These are phyloP conservation scores for Eutypella sp. DNA, from an alignment of 2,329 filamentous ascomycete species.

Conservation along the genomic window DNA sequence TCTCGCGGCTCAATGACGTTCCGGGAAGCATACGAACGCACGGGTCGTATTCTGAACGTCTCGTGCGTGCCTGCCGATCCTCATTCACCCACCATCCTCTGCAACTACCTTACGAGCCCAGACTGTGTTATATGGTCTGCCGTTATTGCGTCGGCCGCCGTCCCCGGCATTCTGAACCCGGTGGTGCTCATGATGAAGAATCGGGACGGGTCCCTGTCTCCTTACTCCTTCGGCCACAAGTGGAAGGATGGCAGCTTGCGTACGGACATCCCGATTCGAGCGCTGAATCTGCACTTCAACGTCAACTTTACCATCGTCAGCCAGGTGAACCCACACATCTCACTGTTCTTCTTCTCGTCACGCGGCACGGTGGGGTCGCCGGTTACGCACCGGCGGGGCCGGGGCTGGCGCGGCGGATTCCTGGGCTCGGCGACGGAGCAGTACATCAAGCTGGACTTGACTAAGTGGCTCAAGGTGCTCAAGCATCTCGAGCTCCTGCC, in stretches of 20 bases:
- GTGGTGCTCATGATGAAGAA: slow-evolving; percentile 91
- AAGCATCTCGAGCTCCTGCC: slow-evolving; percentile 89
- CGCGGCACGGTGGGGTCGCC: slow-evolving; percentile 87
- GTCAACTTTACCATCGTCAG: slow-evolving; percentile 92
- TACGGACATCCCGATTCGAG: slow-evolving; percentile 92
- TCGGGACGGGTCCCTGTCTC: slow-evolving; percentile 68
- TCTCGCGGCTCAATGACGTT: slow-evolving; percentile 89
- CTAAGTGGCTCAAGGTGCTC: slow-evolving; percentile 95
- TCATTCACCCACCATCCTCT: slow-evolving; percentile 84
- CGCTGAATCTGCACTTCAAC: slow-evolving; percentile 94
- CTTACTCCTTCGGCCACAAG: slow-evolving; percentile 96
- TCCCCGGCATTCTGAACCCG: slow-evolving; percentile 92
- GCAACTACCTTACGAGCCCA: slow-evolving; percentile 90
- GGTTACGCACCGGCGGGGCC: slow-evolving; percentile 87
- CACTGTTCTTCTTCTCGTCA: slow-evolving; percentile 97
- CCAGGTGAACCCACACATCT: slow-evolving; percentile 94
- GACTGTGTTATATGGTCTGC: slow-evolving; percentile 99
- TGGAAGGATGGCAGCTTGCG: slow-evolving; percentile 96
- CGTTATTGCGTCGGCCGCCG: slow-evolving; percentile 88
- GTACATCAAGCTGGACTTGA: slow-evolving; percentile 92
- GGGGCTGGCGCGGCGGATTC: slow-evolving; percentile 94
- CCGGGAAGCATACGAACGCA: slow-evolving; percentile 87
- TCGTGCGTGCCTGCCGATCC: slow-evolving; percentile 94
- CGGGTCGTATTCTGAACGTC: slow-evolving; percentile 91
- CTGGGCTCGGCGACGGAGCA: slow-evolving; percentile 88